Conservation (phyloP, 192 early-diverging fungal genomes). For the Chytriomyces confervae region DNA sequence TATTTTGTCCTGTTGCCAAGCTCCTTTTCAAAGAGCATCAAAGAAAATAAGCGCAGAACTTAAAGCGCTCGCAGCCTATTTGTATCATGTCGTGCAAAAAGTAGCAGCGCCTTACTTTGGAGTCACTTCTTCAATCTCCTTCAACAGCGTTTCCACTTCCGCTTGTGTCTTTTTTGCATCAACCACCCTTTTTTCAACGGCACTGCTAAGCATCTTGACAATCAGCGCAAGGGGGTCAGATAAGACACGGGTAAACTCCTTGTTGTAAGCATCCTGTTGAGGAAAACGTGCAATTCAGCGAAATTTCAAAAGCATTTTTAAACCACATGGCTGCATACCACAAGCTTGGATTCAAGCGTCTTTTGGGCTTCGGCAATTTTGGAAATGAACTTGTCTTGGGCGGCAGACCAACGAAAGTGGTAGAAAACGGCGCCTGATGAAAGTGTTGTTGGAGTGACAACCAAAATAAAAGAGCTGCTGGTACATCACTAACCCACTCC, state of each 20-base stretch:
- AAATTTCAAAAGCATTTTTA: background rate
- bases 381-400: constrained; percentile 39
- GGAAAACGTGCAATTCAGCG: background rate
- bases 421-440: constrained; percentile 45
- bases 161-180: constrained; percentile 26
- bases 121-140: constrained; percentile 17
- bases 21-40: too few relatives aligned
- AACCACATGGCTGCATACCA: constrained; percentile 19
- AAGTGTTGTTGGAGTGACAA: background rate
- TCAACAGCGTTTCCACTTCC: constrained; percentile 22
- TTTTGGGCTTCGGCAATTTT: constrained; percentile 41
- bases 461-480: constrained; percentile 33
- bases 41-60: too few relatives aligned
- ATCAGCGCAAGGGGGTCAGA: constrained; percentile 40
- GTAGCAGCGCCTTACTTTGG: too few relatives aligned
- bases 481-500: too few relatives aligned
- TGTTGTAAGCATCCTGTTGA: constrained; percentile 40
- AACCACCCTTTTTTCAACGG: constrained; percentile 24
- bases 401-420: constrained; percentile 38
- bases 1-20: too few relatives aligned
- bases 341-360: constrained; percentile 39
- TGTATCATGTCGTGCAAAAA: background rate
- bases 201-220: constrained; percentile 39
- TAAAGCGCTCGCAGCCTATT: too few relatives aligned
- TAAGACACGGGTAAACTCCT: constrained; percentile 45